Base-by-base conservation (phyloP, 1,284 basidiomycete genomes). In the Heterobasidion irregulare region DNA sequence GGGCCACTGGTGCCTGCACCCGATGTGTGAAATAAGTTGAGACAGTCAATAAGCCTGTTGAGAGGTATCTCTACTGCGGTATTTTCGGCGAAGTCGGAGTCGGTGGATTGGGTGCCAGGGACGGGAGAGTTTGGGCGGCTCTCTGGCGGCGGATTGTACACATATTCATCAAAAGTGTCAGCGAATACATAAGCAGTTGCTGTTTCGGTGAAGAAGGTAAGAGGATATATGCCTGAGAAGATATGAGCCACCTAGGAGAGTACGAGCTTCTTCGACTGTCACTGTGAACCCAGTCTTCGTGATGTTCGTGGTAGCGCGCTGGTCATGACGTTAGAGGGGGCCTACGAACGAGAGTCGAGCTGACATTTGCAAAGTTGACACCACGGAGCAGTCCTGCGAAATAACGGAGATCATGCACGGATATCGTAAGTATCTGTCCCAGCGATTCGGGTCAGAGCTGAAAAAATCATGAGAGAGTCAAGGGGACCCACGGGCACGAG, bases 21-120 rank as follows among this genome's bases (percentile, higher is more conserved):
- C 1, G 89, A 90, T 6, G 92, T 91, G 10, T 94, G 94, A 64
- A 95, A 97, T 55, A 97, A 86, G 67, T 95, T 94, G 46, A 98
- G 77, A 63, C 92, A 94, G 63, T 95, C 92, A 56, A 96, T 79
- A 54, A 96, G 72, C 0, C 86, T 86, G 64, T 84, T 81, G 35
- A 98, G 79, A 3, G 86, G 86, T 56, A 97, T 77, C 66, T 95
- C 92, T 64, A 97, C 93, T 0, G 79, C 76, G 8, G 76, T 79
- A 34, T 56, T 66, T 55, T 63, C 62, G 16, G 68, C 62, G 15
- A 65, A 61, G 50, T 63, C 60, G 52, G 63, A 62, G n/a, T 56
- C 59, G 15, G 56, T 62, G n/a, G 57, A 58, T 15, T 54, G 59
- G 1, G 61, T 54, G 0, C 49, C 57, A 16, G 54, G 55, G 19